Percentiles rank a stretch among this genome's conserved stretches.
These are phyloP conservation scores for Tritrichomonas musculus DNA, from an alignment of 208 protist species.

Conservation along the genomic window DNA sequence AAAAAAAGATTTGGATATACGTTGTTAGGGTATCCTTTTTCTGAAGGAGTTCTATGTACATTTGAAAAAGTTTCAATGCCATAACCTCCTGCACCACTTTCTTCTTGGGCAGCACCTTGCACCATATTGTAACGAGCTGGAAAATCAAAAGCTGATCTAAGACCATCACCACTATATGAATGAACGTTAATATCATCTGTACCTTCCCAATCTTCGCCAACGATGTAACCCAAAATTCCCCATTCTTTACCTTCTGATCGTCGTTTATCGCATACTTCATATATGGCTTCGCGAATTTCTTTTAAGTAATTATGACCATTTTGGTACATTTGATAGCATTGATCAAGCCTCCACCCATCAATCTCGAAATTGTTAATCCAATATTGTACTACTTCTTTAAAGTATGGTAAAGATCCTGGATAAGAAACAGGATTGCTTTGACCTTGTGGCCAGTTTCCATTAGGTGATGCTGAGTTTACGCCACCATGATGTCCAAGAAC, in stretches of 20 bases:
- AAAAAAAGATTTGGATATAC: not conserved
- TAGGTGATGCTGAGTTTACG: not conserved
- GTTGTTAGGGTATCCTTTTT: not conserved
- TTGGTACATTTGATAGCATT: not conserved
- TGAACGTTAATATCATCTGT: not conserved
- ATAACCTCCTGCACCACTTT: not conserved
- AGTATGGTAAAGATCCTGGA: not conserved
- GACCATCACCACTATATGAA: not conserved
- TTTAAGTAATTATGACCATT: not conserved
- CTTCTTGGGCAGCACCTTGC: not conserved
- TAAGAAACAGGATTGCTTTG: not conserved
- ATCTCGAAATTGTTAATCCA: not conserved
- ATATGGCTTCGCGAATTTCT: not conserved
- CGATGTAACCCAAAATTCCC: not conserved
- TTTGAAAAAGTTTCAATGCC: not conserved
- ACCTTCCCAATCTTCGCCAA: not conserved
- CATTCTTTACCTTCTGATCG: not conserved
- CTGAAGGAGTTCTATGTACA: not conserved
- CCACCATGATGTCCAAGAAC: not conserved
- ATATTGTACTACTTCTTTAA: not conserved
- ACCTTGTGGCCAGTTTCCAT: not conserved
- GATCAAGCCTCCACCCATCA: conserved; percentile 12
- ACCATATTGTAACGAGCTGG: not conserved
- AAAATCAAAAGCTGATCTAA: not conserved
- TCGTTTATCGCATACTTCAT: not conserved